Conservation (phyloP, 164 flowering plant genomes). For the Tetracentron sinense region DNA sequence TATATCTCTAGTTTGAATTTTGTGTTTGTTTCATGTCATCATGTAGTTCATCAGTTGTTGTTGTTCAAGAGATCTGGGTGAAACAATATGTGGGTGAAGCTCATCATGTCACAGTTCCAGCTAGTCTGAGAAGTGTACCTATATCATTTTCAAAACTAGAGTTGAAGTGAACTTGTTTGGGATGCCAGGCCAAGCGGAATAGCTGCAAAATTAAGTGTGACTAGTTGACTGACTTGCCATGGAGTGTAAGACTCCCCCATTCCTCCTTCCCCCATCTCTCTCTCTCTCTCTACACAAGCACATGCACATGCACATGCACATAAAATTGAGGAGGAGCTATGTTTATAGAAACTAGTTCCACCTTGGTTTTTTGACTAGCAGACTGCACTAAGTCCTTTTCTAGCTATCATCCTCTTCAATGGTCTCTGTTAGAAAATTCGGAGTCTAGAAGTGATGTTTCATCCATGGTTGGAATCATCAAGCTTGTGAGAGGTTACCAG, state of each 20-base stretch:
- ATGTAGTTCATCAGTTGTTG: too few species aligned
- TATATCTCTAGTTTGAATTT: too few species aligned
- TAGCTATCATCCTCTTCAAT: background rate
- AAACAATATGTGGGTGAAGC: background rate
- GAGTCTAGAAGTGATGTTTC: background rate
- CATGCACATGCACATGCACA: too few species aligned
- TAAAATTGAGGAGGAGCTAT: too few species aligned
- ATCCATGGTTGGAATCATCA: background rate
- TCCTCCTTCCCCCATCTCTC: background rate
- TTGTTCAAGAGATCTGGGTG: background rate
- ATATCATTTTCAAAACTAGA: conserved; percentile 8
- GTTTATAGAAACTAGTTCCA: too few species aligned
- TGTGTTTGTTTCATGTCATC: too few species aligned
- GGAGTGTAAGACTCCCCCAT: background rate
- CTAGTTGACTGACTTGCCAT: too few species aligned
- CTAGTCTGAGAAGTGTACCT: background rate
- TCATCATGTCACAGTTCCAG: too few species aligned
- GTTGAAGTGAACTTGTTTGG: background rate
- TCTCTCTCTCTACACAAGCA: background rate
- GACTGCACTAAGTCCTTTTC: background rate
- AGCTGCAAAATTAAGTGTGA: background rate
- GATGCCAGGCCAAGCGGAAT: too few species aligned
- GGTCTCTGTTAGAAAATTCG: background rate
- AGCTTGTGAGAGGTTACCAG: too few species aligned
- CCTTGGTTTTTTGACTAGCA: background rate